Percentiles rank a stretch among this genome's conserved stretches.
phyloP scores from a whole-genome alignment of 129 eudicot genomes.

The Dittrichia graveolens region DNA sequence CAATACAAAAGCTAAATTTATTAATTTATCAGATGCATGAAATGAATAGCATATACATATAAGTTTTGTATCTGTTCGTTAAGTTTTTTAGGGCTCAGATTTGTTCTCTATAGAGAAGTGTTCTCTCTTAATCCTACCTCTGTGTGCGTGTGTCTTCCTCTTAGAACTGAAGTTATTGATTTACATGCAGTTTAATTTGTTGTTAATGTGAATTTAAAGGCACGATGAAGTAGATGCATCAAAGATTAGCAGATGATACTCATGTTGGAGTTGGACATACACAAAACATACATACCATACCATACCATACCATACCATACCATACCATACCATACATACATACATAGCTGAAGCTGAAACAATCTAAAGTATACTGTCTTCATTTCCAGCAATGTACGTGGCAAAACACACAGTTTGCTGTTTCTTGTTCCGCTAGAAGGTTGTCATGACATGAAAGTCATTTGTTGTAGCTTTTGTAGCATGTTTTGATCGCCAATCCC shows the following conservation, averaged over 20 bases:
- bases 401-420: slow-evolving; percentile 12
- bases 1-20: no score
- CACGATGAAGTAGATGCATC: slow-evolving; percentile 15
- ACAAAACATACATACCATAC: slow-evolving; percentile 27
- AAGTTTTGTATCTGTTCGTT: no score
- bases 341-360: slow-evolving; percentile 28
- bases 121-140: no score
- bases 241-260: slow-evolving; percentile 30
- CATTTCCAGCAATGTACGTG: slow-evolving; percentile 33
- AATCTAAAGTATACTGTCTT: slow-evolving; percentile 24
- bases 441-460: slow-evolving; percentile 6
- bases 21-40: no score
- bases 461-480: slow-evolving; percentile 27
- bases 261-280: slow-evolving; percentile 28
- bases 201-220: slow-evolving; percentile 28
- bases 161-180: neutral
- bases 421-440: slow-evolving; percentile 6
- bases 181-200: slow-evolving; percentile 19
- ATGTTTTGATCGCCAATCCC: slow-evolving; percentile 11
- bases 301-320: no score
- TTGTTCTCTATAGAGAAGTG: no score
- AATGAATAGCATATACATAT: no score
- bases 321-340: slow-evolving; percentile 10
- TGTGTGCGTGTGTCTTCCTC: no score
- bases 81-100: no score